These are phyloP conservation scores for Bretschneidera sinensis DNA, from an alignment of 345 rosid genomes.

Conservation along the genomic window DNA sequence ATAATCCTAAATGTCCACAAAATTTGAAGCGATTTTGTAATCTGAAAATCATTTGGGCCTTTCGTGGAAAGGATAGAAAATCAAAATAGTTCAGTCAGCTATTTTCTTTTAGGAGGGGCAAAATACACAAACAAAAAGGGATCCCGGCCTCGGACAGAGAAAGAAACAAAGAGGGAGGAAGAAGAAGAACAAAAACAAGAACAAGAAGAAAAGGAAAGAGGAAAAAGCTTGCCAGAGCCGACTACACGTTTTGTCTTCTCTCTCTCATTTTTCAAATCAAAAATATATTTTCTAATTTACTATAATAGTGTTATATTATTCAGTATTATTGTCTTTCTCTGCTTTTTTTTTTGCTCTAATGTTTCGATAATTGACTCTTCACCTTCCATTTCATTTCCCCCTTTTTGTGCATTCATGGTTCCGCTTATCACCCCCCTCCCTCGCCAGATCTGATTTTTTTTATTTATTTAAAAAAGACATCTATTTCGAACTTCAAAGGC, in stretches of 20 bases:
- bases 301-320: too few relatives aligned
- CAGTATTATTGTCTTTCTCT: not conserved
- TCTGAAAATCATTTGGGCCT: too few relatives aligned
- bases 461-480: too few relatives aligned
- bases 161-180: not conserved
- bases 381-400: slow-evolving; percentile 8
- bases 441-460: slow-evolving; percentile 17
- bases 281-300: too few relatives aligned
- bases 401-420: not conserved
- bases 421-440: not conserved
- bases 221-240: too few relatives aligned
- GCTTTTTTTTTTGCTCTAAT: not conserved
- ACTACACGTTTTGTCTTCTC: not conserved
- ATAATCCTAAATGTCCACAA: too few relatives aligned
- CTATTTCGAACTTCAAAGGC: not conserved
- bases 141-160: not conserved
- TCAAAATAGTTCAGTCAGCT: too few relatives aligned
- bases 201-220: too few relatives aligned
- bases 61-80: too few relatives aligned
- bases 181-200: not conserved
- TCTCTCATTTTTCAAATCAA: not conserved
- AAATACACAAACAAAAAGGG: not conserved
- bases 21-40: too few relatives aligned
- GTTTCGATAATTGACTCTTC: slow-evolving; percentile 15
- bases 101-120: not conserved